Evolutionary conservation across 805 yeast species (phyloP), one percentile per base, ranked within the genome.

Genomic region (Blastobotrys americana): DNA sequence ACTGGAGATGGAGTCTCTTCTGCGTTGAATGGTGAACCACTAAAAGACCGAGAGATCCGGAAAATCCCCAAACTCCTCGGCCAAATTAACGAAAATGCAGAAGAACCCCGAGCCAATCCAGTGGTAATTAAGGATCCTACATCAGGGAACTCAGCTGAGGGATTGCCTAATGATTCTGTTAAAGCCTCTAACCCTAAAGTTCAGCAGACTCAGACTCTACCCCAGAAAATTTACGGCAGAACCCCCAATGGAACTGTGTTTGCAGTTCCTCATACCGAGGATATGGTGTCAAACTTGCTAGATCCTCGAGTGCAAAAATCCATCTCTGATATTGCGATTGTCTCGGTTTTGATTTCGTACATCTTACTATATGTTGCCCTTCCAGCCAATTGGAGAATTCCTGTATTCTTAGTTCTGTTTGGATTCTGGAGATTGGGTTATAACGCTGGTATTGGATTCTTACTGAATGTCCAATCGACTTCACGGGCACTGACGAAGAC

Each of bases 251-350:
- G 66, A 8, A 51, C 54, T 22, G 50, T 55, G 15, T 66, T 66
- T 42, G 50, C 42, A 9, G 71, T 66, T 3, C 84, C 84, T 1
- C 73, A 74, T 53, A 85, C 95, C 23, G 82, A 81, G 55, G 95
- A 85, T 58, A 84, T 85, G 93, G 82, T 85, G 27, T 72, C 86
- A 50, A 80, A 90, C 1, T 66, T 86, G 41, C 79, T 85, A 54
- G 90, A 85, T 64, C 93, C 94, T 2, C 73, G 81, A 1, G 63
- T 84, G 42, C 71, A 74, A 42, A 86, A 85, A 57, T 80, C 89
- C 0, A 63, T 74, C 42, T 71, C 79, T 39, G 95, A 85, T 57
- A 51, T 72, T n/a, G 53, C 74, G 33, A 84, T 84, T 46, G 70
- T 82, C 18, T 42, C 68, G 1, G 58, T 73, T 1, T 59, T 79